These are phyloP conservation scores for Withania somnifera DNA, from an alignment of 305 asterid species.

Conservation along the genomic window DNA sequence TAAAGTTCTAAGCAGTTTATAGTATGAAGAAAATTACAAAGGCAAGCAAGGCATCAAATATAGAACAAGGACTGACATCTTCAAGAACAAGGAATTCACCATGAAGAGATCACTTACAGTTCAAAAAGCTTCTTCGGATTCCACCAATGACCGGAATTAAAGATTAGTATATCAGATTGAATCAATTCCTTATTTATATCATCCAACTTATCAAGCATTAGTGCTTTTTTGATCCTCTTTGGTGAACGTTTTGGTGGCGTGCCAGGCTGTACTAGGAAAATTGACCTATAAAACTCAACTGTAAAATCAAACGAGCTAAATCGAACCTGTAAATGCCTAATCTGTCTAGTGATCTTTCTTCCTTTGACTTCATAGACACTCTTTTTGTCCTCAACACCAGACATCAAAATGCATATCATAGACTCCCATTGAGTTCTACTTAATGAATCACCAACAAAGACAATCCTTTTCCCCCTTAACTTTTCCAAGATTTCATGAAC, in stretches of 20 bases:
- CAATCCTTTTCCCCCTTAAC: slow-evolving; percentile 76
- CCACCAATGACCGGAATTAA: slow-evolving; percentile 98
- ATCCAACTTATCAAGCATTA: slow-evolving; percentile 70
- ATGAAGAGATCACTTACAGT: slow-evolving; percentile 45
- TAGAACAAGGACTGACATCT: background rate
- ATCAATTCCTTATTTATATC: slow-evolving; percentile 64
- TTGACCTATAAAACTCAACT: slow-evolving; percentile 83
- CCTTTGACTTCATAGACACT: slow-evolving; percentile 76
- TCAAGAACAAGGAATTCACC: background rate
- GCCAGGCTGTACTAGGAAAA: slow-evolving; percentile 76
- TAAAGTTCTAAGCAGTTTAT: background rate
- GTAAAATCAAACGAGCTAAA: slow-evolving; percentile 43
- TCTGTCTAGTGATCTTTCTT: slow-evolving; percentile 68
- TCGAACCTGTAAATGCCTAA: slow-evolving; percentile 59
- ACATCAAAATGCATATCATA: slow-evolving; percentile 82
- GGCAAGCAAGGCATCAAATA: background rate
- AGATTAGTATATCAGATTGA: slow-evolving; percentile 71
- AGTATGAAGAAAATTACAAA: background rate
- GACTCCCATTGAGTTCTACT: slow-evolving; percentile 97
- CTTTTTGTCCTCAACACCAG: slow-evolving; percentile 60
- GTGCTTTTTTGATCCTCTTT: slow-evolving; percentile 59
- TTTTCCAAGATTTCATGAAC: slow-evolving; percentile 39
- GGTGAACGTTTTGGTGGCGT: slow-evolving; percentile 62
- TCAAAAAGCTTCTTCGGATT: slow-evolving; percentile 67
- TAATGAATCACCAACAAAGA: slow-evolving; percentile 88